These are phyloP conservation scores for Mucor indicus DNA, from an alignment of 371 early-diverging fungal genomes.

Conservation along the genomic window DNA sequence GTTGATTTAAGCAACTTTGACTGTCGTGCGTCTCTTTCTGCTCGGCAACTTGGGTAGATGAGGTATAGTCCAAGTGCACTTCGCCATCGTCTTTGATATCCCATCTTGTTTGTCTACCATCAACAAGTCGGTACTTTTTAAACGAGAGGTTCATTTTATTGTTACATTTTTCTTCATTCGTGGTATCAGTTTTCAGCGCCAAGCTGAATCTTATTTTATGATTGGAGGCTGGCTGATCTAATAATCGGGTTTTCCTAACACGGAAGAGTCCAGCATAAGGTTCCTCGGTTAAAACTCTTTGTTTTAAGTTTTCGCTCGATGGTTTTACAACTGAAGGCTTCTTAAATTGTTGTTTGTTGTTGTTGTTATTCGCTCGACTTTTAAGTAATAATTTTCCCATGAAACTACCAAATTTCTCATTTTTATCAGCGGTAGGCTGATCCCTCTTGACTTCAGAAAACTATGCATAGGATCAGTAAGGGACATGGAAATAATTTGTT, in stretches of 20 bases:
- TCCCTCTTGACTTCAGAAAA: no score
- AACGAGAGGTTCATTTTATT: background rate
- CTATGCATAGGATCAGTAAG: no score
- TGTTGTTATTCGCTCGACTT: no score
- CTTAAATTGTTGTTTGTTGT: background rate
- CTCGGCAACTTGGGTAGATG: background rate
- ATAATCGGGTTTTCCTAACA: constrained; percentile 9
- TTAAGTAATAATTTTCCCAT: constrained; percentile 34
- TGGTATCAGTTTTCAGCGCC: background rate
- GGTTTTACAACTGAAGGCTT: background rate
- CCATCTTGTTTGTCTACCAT: constrained; percentile 21
- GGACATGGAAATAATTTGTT: no score
- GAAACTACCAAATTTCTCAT: constrained; percentile 28
- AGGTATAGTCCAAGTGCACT: background rate
- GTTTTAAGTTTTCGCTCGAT: background rate
- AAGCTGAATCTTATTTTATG: no score
- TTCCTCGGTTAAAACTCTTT: constrained; percentile 11
- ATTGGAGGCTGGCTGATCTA: background rate
- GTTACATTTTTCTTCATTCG: background rate
- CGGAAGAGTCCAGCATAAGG: constrained; percentile 8
- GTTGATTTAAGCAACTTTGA: background rate
- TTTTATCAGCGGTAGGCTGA: no score
- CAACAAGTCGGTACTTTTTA: background rate
- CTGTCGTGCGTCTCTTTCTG: background rate
- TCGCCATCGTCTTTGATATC: constrained; percentile 5